Evolutionary conservation across 495 filamentous ascomycete genomes (phyloP).

Genomic region (Collariella sp.): DNA sequence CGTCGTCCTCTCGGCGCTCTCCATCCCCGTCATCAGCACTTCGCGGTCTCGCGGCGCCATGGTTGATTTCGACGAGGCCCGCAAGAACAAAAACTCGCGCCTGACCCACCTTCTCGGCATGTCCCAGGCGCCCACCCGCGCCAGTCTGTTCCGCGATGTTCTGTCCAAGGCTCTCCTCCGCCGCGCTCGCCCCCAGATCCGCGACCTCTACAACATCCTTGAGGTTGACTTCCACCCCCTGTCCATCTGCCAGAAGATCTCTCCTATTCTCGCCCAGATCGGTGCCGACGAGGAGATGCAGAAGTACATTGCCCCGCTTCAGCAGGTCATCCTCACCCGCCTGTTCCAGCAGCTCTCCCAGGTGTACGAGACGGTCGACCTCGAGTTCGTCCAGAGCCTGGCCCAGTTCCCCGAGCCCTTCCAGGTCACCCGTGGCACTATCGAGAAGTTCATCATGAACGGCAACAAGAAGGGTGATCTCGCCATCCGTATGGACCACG

Average conservation of each 20-base stretch:
- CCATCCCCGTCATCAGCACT: constrained; percentile 98
- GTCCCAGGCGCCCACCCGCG: constrained; percentile 77
- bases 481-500: constrained; percentile 91
- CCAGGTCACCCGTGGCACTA: constrained; percentile 81
- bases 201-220: constrained; percentile 93
- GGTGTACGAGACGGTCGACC: constrained; percentile 96
- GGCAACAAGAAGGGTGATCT: constrained; percentile 99
- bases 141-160: constrained; percentile 88
- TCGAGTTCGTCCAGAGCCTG: constrained; percentile 86
- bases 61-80: constrained; percentile 91
- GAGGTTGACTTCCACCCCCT: constrained; percentile 98
- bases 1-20: constrained; percentile 88
- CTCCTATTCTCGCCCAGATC: constrained; percentile 88
- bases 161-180: constrained; percentile 88
- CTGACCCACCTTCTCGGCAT: constrained; percentile 94
- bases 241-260: constrained; percentile 98
- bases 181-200: constrained; percentile 85
- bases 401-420: constrained; percentile 96
- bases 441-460: constrained; percentile 99
- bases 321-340: constrained; percentile 96
- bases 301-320: constrained; percentile 87
- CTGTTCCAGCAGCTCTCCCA: constrained; percentile 98
- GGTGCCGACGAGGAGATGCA: constrained; percentile 93
- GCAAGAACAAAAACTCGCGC: constrained; percentile 97
- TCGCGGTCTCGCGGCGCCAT: constrained; percentile 90